Evolutionary conservation across 768 basidiomycete species (phyloP).

Genomic region (Baorangia bicolor): DNA sequence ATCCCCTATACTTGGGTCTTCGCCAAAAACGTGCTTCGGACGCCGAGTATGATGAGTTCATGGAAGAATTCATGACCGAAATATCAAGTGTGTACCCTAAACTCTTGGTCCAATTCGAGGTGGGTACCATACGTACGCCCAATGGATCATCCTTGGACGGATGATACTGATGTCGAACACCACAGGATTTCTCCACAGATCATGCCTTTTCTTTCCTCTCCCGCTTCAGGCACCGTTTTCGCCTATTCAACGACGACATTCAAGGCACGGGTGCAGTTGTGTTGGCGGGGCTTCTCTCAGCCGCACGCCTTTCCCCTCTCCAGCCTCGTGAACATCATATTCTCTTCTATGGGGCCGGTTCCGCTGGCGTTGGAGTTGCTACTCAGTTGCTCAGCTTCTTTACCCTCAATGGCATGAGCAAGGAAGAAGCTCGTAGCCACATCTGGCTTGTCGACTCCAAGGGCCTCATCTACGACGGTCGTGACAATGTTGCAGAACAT

Average conservation of each 20-base stretch:
- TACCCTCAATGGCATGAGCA: conserved; percentile 71
- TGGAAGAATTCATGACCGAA: conserved; percentile 92
- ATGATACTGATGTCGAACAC: background rate
- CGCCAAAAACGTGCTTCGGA: conserved; percentile 66
- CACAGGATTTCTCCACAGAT: conserved; percentile 86
- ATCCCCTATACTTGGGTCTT: conserved; percentile 88
- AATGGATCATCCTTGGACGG: background rate
- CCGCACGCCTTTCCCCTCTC: conserved; percentile 69
- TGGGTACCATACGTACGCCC: conserved; percentile 21
- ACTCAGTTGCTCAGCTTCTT: conserved; percentile 89
- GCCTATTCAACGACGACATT: conserved; percentile 89
- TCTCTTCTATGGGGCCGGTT: conserved; percentile 91
- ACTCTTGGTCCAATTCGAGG: conserved; percentile 84
- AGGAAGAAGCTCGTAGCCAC: conserved; percentile 70
- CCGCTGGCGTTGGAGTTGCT: conserved; percentile 90
- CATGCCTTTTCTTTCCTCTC: conserved; percentile 87
- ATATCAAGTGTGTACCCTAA: conserved; percentile 75
- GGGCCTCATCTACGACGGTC: conserved; percentile 76
- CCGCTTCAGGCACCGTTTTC: conserved; percentile 70
- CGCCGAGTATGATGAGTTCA: conserved; percentile 71
- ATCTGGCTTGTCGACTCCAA: conserved; percentile 88
- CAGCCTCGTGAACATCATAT: conserved; percentile 76
- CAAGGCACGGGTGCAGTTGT: conserved; percentile 92
- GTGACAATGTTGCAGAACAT: conserved; percentile 74
- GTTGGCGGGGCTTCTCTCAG: conserved; percentile 86